Base-by-base conservation (phyloP, 1,139 yeast genomes). In the Protomyces gravidus region DNA sequence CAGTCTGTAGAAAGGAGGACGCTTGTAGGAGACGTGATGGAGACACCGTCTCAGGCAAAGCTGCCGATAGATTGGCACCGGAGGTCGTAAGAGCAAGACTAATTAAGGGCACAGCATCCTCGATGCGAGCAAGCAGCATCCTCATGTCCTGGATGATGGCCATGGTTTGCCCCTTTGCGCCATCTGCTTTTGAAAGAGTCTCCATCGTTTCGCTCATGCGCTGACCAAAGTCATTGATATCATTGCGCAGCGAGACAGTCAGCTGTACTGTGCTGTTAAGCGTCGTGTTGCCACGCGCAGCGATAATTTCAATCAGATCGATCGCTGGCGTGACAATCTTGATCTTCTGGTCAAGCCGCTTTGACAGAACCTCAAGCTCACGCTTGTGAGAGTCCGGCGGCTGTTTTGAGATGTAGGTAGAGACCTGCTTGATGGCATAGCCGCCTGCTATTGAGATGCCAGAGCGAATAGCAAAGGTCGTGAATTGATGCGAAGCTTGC, bases 21-120 rank as follows among this genome's bases (percentile, higher is more conserved):
- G 95, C 88, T 65, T 83, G 87, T 9, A 87, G 71, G 56, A 84
- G 73, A 59, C 85, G 71, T 0, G 86, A 86, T 0, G 89, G 89
- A 0, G 88, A 84, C 5, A 84, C 78, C 15, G 76, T 73, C 47
- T 76, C 76, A 0, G 85, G 79, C 46, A 83, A 68, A 1, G 78
- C 72, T 0, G 83, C 78, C 51, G 78, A 77, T 56, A 85, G 69
- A 63, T 80, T 83, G 2, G 86, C 85, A 0, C 92, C 92, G 19
- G 86, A 81, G 0, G 94, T 84, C 0, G 85, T 79, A 46, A 87
- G 71, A 0, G 90, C 81, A 13, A 87, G 73, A 63, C 82, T 83
- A 19, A 87, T 77, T 39, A 86, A 73, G 0, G 95, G 95, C 26
- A 87, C 81, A 0, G 86, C 63, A 39, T 62, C 59, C 17, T 61